phyloP scores from a whole-genome alignment of 1,139 yeast species.

The Zygosaccharomyces sapae region DNA sequence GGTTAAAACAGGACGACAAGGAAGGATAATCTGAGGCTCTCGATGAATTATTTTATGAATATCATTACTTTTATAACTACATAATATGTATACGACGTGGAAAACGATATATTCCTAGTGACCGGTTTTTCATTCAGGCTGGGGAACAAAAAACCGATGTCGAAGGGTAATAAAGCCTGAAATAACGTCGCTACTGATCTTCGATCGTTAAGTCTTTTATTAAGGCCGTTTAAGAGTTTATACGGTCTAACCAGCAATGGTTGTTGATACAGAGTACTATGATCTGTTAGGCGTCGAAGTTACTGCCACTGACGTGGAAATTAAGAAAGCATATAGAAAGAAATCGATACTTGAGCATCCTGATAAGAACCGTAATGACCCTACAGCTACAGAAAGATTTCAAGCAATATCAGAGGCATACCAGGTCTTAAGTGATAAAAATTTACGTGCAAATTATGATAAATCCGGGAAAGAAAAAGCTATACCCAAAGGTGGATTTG shows the following conservation, averaged over 20 bases:
- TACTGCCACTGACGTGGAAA: constrained; percentile 71
- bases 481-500: constrained; percentile 77
- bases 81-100: not conserved
- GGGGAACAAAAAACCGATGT: constrained; percentile 2
- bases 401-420: constrained; percentile 64
- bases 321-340: constrained; percentile 86
- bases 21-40: not conserved
- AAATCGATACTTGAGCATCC: constrained; percentile 87
- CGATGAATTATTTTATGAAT: not conserved
- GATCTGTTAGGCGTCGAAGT: constrained; percentile 63
- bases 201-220: not conserved
- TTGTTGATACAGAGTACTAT: constrained; percentile 82
- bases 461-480: constrained; percentile 82
- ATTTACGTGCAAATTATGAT: constrained; percentile 72
- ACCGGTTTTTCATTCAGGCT: not conserved
- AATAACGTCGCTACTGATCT: no score
- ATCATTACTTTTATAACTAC: not conserved
- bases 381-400: constrained; percentile 64
- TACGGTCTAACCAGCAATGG: constrained; percentile 46
- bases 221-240: not conserved
- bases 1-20: not conserved
- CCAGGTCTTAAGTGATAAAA: constrained; percentile 75
- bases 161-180: not conserved
- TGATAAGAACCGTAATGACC: constrained; percentile 80
- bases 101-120: not conserved